phyloP scores from a whole-genome alignment of 1,139 yeast genomes.

The Spencermartinsiella ligniputridi region DNA sequence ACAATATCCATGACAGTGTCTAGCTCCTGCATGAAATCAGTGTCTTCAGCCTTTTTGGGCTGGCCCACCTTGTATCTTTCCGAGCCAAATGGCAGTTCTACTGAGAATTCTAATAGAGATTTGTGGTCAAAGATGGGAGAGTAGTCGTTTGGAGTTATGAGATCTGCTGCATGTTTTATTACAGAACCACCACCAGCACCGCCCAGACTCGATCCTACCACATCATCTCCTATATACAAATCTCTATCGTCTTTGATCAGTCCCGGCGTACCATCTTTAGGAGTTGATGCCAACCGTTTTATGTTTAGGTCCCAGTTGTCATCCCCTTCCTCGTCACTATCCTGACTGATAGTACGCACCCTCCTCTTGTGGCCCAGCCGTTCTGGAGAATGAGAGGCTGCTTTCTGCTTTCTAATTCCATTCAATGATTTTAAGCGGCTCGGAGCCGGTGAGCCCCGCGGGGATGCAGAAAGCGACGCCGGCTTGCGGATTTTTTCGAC shows the following conservation, averaged over 20 bases:
- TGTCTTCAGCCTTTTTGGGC: conserved; percentile 40
- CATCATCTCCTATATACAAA: not conserved
- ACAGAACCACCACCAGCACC: not conserved
- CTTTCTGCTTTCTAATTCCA: not conserved
- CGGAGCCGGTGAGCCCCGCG: not conserved
- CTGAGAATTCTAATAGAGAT: conserved; percentile 2
- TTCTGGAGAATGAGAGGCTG: not conserved
- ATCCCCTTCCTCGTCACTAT: conserved; percentile 4
- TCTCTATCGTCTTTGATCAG: conserved; percentile 2
- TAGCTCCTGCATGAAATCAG: conserved; percentile 71
- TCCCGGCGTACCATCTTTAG: conserved; percentile 6
- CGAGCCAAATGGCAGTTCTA: conserved; percentile 23
- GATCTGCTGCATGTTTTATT: not conserved
- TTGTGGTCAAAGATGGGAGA: conserved; percentile 12
- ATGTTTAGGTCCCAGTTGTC: conserved; percentile 20
- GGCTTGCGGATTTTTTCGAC: not conserved
- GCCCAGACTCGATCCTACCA: too few relatives aligned
- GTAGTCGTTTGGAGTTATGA: conserved; percentile 5
- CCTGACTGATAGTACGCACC: not conserved
- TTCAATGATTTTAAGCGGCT: conserved; percentile 1
- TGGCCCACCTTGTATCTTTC: conserved; percentile 20
- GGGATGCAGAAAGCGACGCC: not conserved
- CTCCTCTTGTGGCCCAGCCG: not conserved
- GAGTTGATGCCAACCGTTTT: conserved; percentile 12
- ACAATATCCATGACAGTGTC: conserved; percentile 54